Percentiles rank a stretch among this genome's conserved stretches.
phyloP scores from a whole-genome alignment of 768 basidiomycete species.

The Pilatotrama ljubarskyi region DNA sequence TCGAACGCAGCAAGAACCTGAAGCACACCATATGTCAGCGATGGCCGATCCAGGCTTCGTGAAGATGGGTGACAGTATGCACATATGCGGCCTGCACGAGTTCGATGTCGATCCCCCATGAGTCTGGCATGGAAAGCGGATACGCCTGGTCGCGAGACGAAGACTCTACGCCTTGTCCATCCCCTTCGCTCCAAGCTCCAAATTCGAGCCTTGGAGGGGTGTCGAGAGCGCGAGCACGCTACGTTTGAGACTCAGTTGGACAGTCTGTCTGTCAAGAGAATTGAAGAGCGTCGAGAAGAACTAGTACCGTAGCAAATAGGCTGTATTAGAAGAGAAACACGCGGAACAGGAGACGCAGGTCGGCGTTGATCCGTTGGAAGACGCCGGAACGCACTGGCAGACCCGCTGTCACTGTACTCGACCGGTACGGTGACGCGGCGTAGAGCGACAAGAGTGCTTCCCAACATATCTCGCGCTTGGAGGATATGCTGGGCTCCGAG shows the following conservation, averaged over 20 bases:
- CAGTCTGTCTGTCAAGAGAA: slow-evolving; percentile 45
- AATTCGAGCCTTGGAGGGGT: slow-evolving; percentile 68
- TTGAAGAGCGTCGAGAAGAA: slow-evolving; percentile 64
- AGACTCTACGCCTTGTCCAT: slow-evolving; percentile 60
- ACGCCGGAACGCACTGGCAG: slow-evolving; percentile 48
- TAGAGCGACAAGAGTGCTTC: slow-evolving; percentile 65
- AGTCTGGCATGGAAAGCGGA: slow-evolving; percentile 68
- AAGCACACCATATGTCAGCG: no score
- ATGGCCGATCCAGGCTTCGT: no score
- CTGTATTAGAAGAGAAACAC: slow-evolving; percentile 70
- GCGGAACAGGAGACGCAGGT: slow-evolving; percentile 64
- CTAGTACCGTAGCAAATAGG: slow-evolving; percentile 65
- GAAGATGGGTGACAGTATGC: no score
- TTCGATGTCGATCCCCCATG: slow-evolving; percentile 69
- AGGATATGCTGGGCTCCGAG: slow-evolving; percentile 60
- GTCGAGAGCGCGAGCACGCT: slow-evolving; percentile 61
- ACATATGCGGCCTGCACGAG: slow-evolving; percentile 70
- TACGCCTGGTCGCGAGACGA: slow-evolving; percentile 64
- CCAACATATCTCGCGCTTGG: slow-evolving; percentile 77
- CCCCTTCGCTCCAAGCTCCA: slow-evolving; percentile 46
- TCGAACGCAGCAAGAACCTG: slow-evolving; percentile 74
- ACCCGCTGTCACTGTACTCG: slow-evolving; percentile 20
- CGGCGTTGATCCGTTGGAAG: slow-evolving; percentile 45
- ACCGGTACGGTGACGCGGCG: slow-evolving; percentile 27
- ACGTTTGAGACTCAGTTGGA: slow-evolving; percentile 68